These are phyloP conservation scores for Tetrahymena borealis DNA, from an alignment of 73 alveolate species.

Conservation along the genomic window DNA sequence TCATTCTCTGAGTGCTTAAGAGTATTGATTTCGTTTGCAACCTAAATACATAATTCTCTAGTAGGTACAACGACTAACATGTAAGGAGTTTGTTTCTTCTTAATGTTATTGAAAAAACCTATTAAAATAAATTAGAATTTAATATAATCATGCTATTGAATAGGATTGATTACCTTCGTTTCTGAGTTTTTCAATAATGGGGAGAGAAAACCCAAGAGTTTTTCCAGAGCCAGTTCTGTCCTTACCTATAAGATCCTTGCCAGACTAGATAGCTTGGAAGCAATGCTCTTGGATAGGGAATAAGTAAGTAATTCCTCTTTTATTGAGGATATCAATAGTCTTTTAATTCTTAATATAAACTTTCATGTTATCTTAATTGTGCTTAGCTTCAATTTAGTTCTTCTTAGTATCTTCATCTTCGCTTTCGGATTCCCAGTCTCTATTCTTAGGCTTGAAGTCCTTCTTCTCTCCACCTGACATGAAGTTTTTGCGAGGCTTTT, in stretches of 20 bases:
- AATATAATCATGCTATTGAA: too few relatives aligned
- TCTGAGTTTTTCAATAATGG: constrained; percentile 58
- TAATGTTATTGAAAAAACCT: not conserved
- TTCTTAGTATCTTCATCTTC: not conserved
- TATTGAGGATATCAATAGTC: constrained; percentile 45
- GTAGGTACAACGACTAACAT: constrained; percentile 64
- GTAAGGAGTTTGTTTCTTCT: not conserved
- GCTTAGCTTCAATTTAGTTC: not conserved
- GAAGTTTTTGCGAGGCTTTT: not conserved
- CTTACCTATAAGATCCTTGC: constrained; percentile 80
- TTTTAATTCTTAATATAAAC: constrained; percentile 4
- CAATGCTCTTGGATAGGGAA: constrained; percentile 82
- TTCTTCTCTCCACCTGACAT: not conserved
- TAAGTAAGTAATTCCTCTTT: constrained; percentile 47
- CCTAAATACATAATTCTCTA: constrained; percentile 71
- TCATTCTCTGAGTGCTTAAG: constrained; percentile 54
- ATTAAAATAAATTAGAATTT: not conserved
- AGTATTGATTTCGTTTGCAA: constrained; percentile 52
- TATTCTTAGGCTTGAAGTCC: not conserved
- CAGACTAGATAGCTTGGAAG: constrained; percentile 71
- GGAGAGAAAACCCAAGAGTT: constrained; percentile 76
- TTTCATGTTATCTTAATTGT: constrained; percentile 12
- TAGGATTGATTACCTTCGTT: too few relatives aligned
- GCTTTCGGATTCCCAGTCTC: not conserved
- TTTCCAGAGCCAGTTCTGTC: constrained; percentile 97